These are phyloP conservation scores for Phtheirospermum japonicum DNA, from an alignment of 257 asterid genomes.

Conservation along the genomic window DNA sequence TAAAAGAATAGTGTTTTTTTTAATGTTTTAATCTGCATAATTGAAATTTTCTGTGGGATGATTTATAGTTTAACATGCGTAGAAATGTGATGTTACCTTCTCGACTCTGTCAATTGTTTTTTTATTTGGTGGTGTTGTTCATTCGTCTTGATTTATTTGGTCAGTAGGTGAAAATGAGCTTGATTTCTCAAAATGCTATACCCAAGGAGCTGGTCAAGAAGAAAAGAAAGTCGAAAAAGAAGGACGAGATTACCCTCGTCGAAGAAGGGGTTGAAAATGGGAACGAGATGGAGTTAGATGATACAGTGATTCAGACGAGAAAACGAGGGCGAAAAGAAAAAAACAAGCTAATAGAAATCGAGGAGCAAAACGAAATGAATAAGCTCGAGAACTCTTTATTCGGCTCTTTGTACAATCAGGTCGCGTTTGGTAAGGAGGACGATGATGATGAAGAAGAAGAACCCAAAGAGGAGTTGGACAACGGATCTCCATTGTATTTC, in stretches of 20 bases:
- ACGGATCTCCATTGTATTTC: conserved; percentile 55
- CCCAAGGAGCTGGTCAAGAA: conserved; percentile 41
- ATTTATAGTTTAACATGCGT: neutral
- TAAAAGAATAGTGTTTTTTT: too few relatives aligned
- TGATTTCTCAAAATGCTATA: conserved; percentile 76
- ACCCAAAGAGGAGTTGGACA: conserved; percentile 35
- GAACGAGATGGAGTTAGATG: conserved; percentile 24
- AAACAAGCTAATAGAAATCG: conserved; percentile 36
- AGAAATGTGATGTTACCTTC: neutral
- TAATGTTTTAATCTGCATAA: neutral
- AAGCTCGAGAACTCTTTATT: conserved; percentile 61
- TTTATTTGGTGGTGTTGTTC: neutral
- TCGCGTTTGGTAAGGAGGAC: conserved; percentile 44
- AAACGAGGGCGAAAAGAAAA: conserved; percentile 43
- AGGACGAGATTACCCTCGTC: conserved; percentile 23
- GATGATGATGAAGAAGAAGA: conserved; percentile 49
- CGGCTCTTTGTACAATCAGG: conserved; percentile 66
- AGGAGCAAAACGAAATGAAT: conserved; percentile 66
- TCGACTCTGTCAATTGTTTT: neutral
- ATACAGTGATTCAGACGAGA: conserved; percentile 37
- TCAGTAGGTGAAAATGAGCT: conserved; percentile 41
- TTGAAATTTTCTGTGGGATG: neutral
- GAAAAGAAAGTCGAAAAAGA: conserved; percentile 38
- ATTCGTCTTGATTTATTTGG: conserved; percentile 21
- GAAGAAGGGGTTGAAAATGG: conserved; percentile 35